Base-by-base conservation (phyloP, 2,329 filamentous ascomycete species). In the Amauroascus niger region DNA sequence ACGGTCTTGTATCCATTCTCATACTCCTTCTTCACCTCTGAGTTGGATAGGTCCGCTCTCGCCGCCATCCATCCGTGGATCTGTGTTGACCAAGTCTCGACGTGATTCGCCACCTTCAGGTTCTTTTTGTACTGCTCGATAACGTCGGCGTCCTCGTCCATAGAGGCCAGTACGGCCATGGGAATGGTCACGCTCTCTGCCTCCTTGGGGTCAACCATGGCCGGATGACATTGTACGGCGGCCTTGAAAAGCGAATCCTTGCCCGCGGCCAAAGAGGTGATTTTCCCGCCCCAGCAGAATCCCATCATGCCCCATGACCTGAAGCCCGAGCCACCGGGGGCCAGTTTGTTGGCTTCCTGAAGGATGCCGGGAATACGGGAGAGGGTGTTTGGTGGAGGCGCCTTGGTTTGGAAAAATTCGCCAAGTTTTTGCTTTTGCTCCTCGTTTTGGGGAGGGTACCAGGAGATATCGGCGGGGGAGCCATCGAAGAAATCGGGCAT, bases 401-500 rank as follows among this genome's bases (percentile, higher is more conserved):
- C 80, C 56, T 74, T 68, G 50, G 73, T 78, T 55, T 74, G 62
- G 70, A 83, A 82, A 71, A 81, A 82, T 55, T 79, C 67, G 56
- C 77, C 76, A 13, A 83, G 71, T 64, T 81, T 81, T 68, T 79
- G 62, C 59, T 75, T 74, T 68, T 83, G 79, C 55, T 83, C 80
- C 39, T 80, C 72, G 57, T 71, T 81, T 64, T 80, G 72, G 14
- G 79, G 79, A 0, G 79, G 79, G 65, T 79, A 81, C 77, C 78
- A 81, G 49, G 71, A 72, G 61, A 82, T 79, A 60, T 79, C 77
- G 56, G 76, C 80, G 33, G 87, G 85, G 60, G 80, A 77, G 67
- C 87, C 89, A 56, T 86, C 79, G 74, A 95, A 95, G 78, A 87
- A 91, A 72, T 96, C 90, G 26, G 90, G 90, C 59, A 96, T 90